These are phyloP conservation scores for Calocybe indica DNA, from an alignment of 768 basidiomycete genomes.

Conservation along the genomic window DNA sequence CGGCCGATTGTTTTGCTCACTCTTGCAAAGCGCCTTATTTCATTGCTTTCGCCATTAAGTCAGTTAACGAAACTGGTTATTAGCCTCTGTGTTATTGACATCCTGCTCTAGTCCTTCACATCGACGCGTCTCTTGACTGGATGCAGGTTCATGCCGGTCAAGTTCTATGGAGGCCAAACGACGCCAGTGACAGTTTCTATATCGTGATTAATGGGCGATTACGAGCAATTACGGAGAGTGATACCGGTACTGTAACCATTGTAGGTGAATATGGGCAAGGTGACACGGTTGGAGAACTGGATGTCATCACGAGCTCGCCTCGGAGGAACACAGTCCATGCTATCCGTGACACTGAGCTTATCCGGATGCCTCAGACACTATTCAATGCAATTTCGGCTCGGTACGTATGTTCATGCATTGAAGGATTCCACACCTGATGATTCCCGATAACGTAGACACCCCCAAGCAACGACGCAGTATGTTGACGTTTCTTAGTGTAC, in stretches of 20 bases:
- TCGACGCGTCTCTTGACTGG: conserved; percentile 97
- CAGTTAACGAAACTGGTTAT: conserved; percentile 13
- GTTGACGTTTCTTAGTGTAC: conserved; percentile 11
- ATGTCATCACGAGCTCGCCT: conserved; percentile 89
- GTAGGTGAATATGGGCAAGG: conserved; percentile 95
- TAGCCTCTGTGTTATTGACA: neutral
- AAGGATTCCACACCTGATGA: neutral
- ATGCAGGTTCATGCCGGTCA: conserved; percentile 96
- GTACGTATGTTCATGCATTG: conserved; percentile 28
- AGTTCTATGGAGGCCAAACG: conserved; percentile 89
- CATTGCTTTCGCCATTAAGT: conserved; percentile 90
- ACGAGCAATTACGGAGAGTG: conserved; percentile 80
- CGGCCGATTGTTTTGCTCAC: conserved; percentile 94
- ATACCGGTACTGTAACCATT: conserved; percentile 72
- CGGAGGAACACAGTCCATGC: conserved; percentile 92
- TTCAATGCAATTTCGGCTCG: conserved; percentile 95
- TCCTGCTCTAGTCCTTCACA: conserved; percentile 70
- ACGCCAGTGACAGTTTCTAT: conserved; percentile 92
- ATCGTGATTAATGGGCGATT: conserved; percentile 97
- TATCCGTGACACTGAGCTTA: conserved; percentile 95
- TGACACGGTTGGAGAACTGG: conserved; percentile 94
- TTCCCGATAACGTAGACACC: conserved; percentile 45
- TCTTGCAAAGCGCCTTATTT: conserved; percentile 92
- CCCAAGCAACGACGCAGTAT: conserved; percentile 80
- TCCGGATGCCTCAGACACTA: conserved; percentile 92